These are phyloP conservation scores for Coemansia guatemalensis DNA, from an alignment of 192 early-diverging fungal species.

Conservation along the genomic window DNA sequence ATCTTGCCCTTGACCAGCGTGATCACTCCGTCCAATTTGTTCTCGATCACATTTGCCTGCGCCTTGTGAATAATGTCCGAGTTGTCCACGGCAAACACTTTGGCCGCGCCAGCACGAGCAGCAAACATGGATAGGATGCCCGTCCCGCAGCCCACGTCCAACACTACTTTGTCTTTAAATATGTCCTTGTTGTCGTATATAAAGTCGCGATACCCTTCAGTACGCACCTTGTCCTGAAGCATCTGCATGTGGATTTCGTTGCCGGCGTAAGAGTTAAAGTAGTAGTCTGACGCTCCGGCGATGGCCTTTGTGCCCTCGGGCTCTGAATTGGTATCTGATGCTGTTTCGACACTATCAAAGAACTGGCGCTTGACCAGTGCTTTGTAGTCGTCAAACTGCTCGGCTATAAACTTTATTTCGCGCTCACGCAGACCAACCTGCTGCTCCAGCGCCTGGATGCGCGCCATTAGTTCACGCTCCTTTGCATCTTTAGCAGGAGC, in stretches of 20 bases:
- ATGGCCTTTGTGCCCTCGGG: background rate
- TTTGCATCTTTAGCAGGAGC: constrained; percentile 17
- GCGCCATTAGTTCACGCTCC: constrained; percentile 59
- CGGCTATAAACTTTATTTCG: constrained; percentile 54
- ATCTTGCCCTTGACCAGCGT: constrained; percentile 90
- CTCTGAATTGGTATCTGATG: background rate
- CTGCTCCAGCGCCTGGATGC: constrained; percentile 58
- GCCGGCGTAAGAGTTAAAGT: constrained; percentile 51
- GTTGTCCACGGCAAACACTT: constrained; percentile 84
- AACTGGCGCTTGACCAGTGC: constrained; percentile 69
- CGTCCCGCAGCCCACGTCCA: constrained; percentile 95
- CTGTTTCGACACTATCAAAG: constrained; percentile 54
- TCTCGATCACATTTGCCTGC: constrained; percentile 74
- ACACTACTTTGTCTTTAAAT: constrained; percentile 82
- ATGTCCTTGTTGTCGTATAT: constrained; percentile 81
- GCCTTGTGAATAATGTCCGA: constrained; percentile 56
- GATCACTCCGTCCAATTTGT: constrained; percentile 76
- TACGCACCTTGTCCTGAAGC: constrained; percentile 94
- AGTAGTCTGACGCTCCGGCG: constrained; percentile 52
- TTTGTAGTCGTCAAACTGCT: constrained; percentile 70
- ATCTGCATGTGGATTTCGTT: constrained; percentile 84
- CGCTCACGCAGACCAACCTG: constrained; percentile 53
- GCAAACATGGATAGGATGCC: constrained; percentile 97
- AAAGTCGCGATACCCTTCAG: constrained; percentile 92
- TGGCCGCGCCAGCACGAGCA: constrained; percentile 88